A percentile compares a stretch with the other conserved stretches of the same genome.
Conservation (phyloP, 1,139 yeast genomes). For the Saccharomycopsis hybrid region DNA sequence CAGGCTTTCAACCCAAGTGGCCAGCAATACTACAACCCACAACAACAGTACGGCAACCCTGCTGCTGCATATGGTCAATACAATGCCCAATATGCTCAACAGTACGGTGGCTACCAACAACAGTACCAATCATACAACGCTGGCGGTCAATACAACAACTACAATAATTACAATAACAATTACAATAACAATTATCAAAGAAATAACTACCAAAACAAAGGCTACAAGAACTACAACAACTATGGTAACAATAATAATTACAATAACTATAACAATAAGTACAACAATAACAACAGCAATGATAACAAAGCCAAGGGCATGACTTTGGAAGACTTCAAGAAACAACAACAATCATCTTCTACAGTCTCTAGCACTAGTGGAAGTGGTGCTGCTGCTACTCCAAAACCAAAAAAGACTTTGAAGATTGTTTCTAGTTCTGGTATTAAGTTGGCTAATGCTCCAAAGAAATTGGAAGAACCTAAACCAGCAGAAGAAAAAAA, state of each 20-base stretch:
- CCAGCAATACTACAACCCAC: too few relatives aligned
- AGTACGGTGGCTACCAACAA: slow-evolving; percentile 25
- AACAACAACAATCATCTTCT: slow-evolving; percentile 48
- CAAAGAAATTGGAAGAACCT: slow-evolving; percentile 36
- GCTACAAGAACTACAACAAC: slow-evolving; percentile 26
- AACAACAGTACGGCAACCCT: slow-evolving; percentile 25
- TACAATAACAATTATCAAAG: slow-evolving; percentile 23
- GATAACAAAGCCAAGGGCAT: slow-evolving; percentile 40
- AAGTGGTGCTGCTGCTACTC: slow-evolving; percentile 29
- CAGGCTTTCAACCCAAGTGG: slow-evolving; percentile 38
- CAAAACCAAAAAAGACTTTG: slow-evolving; percentile 55
- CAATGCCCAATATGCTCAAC: slow-evolving; percentile 28
- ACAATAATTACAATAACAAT: slow-evolving; percentile 26
- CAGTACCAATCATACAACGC: too few relatives aligned
- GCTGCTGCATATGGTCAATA: slow-evolving; percentile 27
- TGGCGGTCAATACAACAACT: slow-evolving; percentile 24
- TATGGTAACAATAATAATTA: slow-evolving; percentile 23
- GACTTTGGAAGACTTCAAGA: slow-evolving; percentile 85
- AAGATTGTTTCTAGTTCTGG: slow-evolving; percentile 62
- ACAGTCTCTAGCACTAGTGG: slow-evolving; percentile 27
- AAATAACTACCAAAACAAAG: slow-evolving; percentile 24
- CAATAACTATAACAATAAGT: slow-evolving; percentile 8
- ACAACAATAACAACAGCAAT: slow-evolving; percentile 22
- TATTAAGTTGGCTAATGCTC: slow-evolving; percentile 59
- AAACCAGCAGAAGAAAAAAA: slow-evolving; percentile 28